These are phyloP conservation scores for Diospyros kaki DNA, from an alignment of 148 eudicot genomes.

Conservation along the genomic window DNA sequence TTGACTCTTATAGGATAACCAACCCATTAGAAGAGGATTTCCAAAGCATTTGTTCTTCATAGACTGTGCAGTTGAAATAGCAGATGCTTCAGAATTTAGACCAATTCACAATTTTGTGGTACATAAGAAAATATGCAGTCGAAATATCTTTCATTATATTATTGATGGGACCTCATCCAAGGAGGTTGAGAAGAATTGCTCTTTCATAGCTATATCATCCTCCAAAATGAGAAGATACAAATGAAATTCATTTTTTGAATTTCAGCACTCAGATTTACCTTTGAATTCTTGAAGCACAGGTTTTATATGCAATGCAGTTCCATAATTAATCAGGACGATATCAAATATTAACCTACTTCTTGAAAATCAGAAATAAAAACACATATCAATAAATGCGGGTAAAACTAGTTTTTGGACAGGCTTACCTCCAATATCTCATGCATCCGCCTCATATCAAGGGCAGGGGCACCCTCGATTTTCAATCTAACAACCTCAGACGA, in stretches of 20 bases:
- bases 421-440: slow-evolving; percentile 92
- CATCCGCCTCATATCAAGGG: slow-evolving; percentile 87
- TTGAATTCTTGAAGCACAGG: neutral
- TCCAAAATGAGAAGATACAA: neutral
- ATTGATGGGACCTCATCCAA: neutral
- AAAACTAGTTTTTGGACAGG: slow-evolving; percentile 6
- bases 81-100: neutral
- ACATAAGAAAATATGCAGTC: neutral
- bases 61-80: neutral
- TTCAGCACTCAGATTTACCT: neutral
- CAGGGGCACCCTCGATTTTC: slow-evolving; percentile 85
- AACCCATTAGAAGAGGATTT: neutral
- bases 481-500: slow-evolving; percentile 65
- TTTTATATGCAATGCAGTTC: neutral
- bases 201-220: neutral
- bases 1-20: neutral
- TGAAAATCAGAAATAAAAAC: neutral
- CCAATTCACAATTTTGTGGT: neutral
- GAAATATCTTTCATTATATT: neutral
- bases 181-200: neutral
- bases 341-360: neutral
- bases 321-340: neutral
- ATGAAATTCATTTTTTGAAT: neutral
- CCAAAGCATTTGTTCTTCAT: neutral
- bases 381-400: neutral